Base-by-base conservation (phyloP, 2,329 filamentous ascomycete genomes). In the Onygenales sp. region DNA sequence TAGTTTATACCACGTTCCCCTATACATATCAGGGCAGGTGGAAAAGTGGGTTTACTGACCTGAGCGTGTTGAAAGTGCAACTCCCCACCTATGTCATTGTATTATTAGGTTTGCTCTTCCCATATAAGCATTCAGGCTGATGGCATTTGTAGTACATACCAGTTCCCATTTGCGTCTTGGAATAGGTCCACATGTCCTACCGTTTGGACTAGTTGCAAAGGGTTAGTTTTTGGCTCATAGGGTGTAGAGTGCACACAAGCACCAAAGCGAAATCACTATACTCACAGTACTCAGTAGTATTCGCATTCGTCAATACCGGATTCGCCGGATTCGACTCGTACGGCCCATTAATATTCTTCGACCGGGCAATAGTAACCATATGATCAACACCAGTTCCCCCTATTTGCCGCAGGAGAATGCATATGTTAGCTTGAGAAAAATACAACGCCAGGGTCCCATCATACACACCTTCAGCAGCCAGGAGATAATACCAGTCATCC, bases 131-230 rank as follows among this genome's bases (percentile, higher is more conserved):
- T 17, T 17, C 9, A 27, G 42, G 3, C 3, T 1, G 42, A 44
- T 44, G 42, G 11, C 9, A 17, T 3, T 10, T 9, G 4, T 27
- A 17, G 42, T 9, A 49, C 46, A 36, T 49, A 54, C 52, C 79
- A 82, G 33, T 76, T 72, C 0, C 75, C 77, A 0, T 58, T 38
- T 0, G 57, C 57, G 54, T 82, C 79, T 47, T 79, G 73, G 55
- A 83, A 81, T 2, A 82, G 56, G 56, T 83, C 79, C 0, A 77
- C 75, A 51, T 83, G 80, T 0, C 80, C 80, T 0, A 80, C 74
- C 1, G 78, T 78, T 57, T 82, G 79, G 54, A 66, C 46, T 49
- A 36, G 27, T 14, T 14, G 11, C 6, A 21, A 17, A 9, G 33
- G 21, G n/a, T 47, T 9, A 39, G 36, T 7, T 39, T 39, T 39